Conservation (phyloP, 179 eudicot species). For the Silene noctiflora region DNA sequence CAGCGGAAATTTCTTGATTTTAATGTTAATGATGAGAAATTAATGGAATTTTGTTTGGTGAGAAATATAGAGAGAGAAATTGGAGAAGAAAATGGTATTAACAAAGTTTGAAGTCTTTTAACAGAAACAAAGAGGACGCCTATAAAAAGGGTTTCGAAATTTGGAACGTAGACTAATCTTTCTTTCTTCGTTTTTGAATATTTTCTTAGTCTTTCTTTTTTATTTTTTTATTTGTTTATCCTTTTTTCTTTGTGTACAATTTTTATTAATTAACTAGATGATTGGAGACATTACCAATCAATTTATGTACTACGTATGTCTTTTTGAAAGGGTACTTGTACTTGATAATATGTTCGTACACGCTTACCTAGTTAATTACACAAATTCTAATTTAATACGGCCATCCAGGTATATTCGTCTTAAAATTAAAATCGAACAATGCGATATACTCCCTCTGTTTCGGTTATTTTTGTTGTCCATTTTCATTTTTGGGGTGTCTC, state of each 20-base stretch:
- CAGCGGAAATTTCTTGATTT: not conserved
- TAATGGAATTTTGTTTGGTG: conserved; percentile 5
- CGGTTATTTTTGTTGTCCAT: too few species aligned
- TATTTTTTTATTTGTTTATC: not conserved
- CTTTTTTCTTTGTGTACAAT: not conserved
- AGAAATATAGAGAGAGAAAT: not conserved
- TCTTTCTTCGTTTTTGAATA: not conserved
- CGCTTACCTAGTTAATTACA: too few species aligned
- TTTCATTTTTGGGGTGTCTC: too few species aligned
- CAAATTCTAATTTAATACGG: too few species aligned
- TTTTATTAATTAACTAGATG: too few species aligned
- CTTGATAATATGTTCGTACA: too few species aligned
- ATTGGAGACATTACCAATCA: not conserved
- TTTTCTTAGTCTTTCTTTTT: not conserved
- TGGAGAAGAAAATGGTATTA: not conserved
- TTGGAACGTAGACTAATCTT: conserved; percentile 26
- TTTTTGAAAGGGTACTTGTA: too few species aligned
- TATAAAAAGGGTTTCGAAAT: conserved; percentile 38
- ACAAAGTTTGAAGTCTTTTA: conserved; percentile 33
- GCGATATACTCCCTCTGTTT: too few species aligned
- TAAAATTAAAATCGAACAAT: too few species aligned
- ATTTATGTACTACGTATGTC: not conserved
- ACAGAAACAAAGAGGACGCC: conserved; percentile 25
- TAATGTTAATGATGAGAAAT: conserved; percentile 7
- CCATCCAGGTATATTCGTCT: too few species aligned